Percentiles rank a stretch among this genome's conserved stretches.
Evolutionary conservation across 2,329 filamentous ascomycete species (phyloP).

Genomic region (Orbilia ellipsospora): DNA sequence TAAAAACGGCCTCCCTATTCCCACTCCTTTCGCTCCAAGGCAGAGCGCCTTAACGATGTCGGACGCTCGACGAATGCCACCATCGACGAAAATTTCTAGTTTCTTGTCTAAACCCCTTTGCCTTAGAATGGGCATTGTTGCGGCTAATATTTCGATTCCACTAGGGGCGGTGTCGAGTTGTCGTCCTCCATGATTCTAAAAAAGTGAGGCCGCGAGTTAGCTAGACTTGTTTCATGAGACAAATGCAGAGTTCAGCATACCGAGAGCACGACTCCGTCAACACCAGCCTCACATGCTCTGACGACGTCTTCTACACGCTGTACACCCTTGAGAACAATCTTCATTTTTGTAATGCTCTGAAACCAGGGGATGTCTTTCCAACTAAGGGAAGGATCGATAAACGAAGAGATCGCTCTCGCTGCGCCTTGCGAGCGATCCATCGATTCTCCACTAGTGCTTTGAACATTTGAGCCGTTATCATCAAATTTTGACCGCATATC

Average conservation of each 20-base stretch:
- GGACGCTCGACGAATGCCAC: constrained; percentile 86
- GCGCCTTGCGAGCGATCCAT: constrained; percentile 92
- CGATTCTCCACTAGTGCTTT: constrained; percentile 72
- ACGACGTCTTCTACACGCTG: constrained; percentile 96
- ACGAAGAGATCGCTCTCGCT: constrained; percentile 91
- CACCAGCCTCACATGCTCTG: constrained; percentile 80
- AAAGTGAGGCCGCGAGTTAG: background rate
- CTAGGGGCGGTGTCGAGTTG: constrained; percentile 93
- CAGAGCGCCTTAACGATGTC: constrained; percentile 97
- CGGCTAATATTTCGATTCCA: constrained; percentile 87
- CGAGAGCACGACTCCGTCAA: constrained; percentile 90
- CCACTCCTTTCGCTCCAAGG: constrained; percentile 88
- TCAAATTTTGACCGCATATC: constrained; percentile 65
- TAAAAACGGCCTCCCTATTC: constrained; percentile 92
- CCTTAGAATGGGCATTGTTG: constrained; percentile 88
- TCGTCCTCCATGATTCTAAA: constrained; percentile 85
- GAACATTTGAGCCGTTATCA: constrained; percentile 84
- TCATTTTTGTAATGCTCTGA: constrained; percentile 87
- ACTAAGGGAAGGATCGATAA: constrained; percentile 92
- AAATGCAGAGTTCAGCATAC: constrained; percentile 11
- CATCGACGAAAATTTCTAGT: constrained; percentile 91
- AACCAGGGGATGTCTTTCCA: constrained; percentile 98
- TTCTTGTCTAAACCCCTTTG: constrained; percentile 77
- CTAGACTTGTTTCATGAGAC: background rate
- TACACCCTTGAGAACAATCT: constrained; percentile 94